Evolutionary conservation across 2,329 filamentous ascomycete species (phyloP).

Genomic region (Fusarium aywerte): DNA sequence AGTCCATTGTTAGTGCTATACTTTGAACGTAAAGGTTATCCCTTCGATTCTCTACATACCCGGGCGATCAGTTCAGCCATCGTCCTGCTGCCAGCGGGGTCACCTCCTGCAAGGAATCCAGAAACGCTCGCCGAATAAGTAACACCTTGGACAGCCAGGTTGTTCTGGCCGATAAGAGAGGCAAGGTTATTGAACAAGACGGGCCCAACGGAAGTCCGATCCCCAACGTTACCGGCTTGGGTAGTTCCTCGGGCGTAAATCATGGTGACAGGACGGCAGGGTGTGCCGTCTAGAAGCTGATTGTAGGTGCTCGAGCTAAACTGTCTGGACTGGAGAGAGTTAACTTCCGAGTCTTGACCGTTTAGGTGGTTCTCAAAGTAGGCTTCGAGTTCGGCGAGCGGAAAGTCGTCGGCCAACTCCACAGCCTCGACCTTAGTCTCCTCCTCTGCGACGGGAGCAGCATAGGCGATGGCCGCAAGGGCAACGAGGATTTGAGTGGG

Average conservation of each 20-base stretch:
- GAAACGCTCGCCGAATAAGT: neutral
- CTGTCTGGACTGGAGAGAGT: neutral
- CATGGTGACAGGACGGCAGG: slow-evolving; percentile 2
- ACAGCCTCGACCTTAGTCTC: neutral
- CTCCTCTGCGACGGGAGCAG: neutral
- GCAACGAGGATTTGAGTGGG: slow-evolving; percentile 1
- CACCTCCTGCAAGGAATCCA: neutral
- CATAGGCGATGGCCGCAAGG: slow-evolving; percentile 1
- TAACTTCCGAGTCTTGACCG: neutral
- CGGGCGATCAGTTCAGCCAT: neutral
- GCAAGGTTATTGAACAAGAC: slow-evolving; percentile 1
- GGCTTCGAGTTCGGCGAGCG: neutral
- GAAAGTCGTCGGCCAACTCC: neutral
- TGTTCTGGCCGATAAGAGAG: neutral
- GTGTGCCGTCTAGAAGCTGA: slow-evolving; percentile 3
- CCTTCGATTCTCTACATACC: neutral
- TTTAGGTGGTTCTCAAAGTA: neutral
- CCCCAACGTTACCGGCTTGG: slow-evolving; percentile 3
- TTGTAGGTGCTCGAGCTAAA: neutral
- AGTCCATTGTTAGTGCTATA: neutral
- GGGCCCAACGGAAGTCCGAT: neutral
- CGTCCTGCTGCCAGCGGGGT: neutral
- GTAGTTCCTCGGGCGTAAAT: slow-evolving; percentile 8
- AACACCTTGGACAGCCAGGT: slow-evolving; percentile 6
- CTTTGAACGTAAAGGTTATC: fast-evolving